Percentiles rank a stretch among this genome's conserved stretches.
phyloP scores from a whole-genome alignment of 2,329 filamentous ascomycete genomes.

The Colletotrichum paranaense region DNA sequence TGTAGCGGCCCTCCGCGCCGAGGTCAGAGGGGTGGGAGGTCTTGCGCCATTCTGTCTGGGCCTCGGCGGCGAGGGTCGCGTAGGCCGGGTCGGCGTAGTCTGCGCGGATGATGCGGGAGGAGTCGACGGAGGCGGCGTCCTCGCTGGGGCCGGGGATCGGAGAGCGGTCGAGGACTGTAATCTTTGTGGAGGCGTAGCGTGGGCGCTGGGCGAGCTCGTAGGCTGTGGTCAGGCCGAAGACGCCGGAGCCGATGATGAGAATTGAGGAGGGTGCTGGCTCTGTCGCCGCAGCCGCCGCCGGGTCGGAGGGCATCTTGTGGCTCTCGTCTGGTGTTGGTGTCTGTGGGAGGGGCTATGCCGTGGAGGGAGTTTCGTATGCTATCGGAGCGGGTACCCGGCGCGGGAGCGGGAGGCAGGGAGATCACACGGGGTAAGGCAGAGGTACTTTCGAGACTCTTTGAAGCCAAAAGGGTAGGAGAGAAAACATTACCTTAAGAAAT shows the following conservation, averaged over 20 bases:
- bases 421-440: not conserved
- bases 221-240: conserved; percentile 72
- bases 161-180: conserved; percentile 70
- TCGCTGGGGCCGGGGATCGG: conserved; percentile 59
- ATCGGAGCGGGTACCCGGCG: not conserved
- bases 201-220: conserved; percentile 75
- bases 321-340: not conserved
- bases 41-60: conserved; percentile 77
- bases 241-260: conserved; percentile 76
- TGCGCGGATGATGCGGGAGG: conserved; percentile 71
- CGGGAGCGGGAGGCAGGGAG: not conserved
- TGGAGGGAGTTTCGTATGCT: not conserved
- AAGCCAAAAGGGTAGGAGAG: not conserved
- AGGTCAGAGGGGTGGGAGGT: conserved; percentile 61
- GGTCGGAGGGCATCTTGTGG: conserved; percentile 3
- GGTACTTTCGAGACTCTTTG: not conserved
- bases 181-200: conserved; percentile 61
- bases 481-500: not conserved
- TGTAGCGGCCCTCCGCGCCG: conserved; percentile 75
- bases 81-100: conserved; percentile 89
- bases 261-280: conserved; percentile 58
- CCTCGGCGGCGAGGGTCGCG: conserved; percentile 76
- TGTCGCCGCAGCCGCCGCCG: not conserved
- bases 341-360: not conserved
- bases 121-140: conserved; percentile 71